These are phyloP conservation scores for Allantophomopsis cytisporea DNA, from an alignment of 2,329 filamentous ascomycete species.

Conservation along the genomic window DNA sequence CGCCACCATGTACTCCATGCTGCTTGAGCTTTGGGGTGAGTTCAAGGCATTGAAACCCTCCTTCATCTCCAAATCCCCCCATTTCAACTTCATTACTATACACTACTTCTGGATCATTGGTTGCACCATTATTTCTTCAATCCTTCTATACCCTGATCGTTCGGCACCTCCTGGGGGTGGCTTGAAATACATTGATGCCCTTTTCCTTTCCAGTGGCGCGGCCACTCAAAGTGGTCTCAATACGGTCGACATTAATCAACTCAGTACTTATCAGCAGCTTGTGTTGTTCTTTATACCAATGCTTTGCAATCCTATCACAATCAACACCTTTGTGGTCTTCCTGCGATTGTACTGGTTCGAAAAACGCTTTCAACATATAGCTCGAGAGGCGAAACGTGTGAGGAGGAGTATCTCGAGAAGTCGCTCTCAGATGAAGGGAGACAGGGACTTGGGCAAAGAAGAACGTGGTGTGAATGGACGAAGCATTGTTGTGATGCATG, in stretches of 20 bases:
- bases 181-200: slow-evolving; percentile 69
- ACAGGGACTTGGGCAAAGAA: slow-evolving; percentile 26
- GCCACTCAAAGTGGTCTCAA: slow-evolving; percentile 92
- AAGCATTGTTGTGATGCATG: slow-evolving; percentile 52
- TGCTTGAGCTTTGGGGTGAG: too few relatives aligned
- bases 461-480: slow-evolving; percentile 48
- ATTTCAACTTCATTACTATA: slow-evolving; percentile 69
- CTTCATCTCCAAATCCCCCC: slow-evolving; percentile 45
- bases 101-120: slow-evolving; percentile 78
- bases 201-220: slow-evolving; percentile 76
- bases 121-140: slow-evolving; percentile 58
- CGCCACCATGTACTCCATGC: too few relatives aligned
- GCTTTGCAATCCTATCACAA: slow-evolving; percentile 69
- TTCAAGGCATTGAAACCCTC: slow-evolving; percentile 37
- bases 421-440: slow-evolving; percentile 28
- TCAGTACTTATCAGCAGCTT: slow-evolving; percentile 62
- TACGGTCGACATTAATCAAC: slow-evolving; percentile 52
- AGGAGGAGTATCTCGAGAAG: slow-evolving; percentile 47
- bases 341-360: slow-evolving; percentile 96
- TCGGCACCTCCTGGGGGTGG: slow-evolving; percentile 24
- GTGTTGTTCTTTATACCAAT: slow-evolving; percentile 60
- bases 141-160: slow-evolving; percentile 52
- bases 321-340: slow-evolving; percentile 80
- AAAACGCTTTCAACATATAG: slow-evolving; percentile 81
- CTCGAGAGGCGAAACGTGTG: slow-evolving; percentile 53